These are phyloP conservation scores for Acer saccharum DNA, from an alignment of 345 rosid species.

Conservation along the genomic window DNA sequence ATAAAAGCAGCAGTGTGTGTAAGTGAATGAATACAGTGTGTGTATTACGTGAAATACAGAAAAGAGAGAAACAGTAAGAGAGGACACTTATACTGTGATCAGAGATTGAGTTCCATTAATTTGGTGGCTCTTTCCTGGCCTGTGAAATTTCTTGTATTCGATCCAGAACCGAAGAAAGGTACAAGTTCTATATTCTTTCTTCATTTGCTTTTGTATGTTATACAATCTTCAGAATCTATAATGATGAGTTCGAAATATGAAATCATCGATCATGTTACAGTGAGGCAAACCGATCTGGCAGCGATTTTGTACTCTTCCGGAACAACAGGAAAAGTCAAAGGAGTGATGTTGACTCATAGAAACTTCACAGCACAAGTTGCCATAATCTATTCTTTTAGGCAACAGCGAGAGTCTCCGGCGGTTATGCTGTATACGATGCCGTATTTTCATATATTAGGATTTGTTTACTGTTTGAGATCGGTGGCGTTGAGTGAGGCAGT, in stretches of 20 bases:
- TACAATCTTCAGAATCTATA: too few relatives aligned
- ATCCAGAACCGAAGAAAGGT: too few relatives aligned
- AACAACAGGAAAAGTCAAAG: conserved; percentile 42
- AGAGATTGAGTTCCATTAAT: too few relatives aligned
- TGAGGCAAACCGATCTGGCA: conserved; percentile 33
- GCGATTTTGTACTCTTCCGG: conserved; percentile 45
- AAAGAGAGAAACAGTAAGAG: too few relatives aligned
- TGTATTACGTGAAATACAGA: too few relatives aligned
- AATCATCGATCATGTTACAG: not conserved
- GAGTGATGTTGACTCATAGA: conserved; percentile 42
- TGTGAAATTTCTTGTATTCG: too few relatives aligned
- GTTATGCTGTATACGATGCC: conserved; percentile 30
- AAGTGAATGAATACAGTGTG: too few relatives aligned
- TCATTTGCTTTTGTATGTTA: too few relatives aligned
- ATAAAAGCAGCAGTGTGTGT: too few relatives aligned
- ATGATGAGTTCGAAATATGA: not conserved
- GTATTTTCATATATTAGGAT: conserved; percentile 30
- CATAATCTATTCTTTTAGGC: not conserved
- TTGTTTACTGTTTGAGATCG: conserved; percentile 23
- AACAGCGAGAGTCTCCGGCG: conserved; percentile 11
- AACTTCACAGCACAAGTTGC: conserved; percentile 23
- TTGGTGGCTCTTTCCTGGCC: too few relatives aligned
- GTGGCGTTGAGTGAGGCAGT: conserved; percentile 27
- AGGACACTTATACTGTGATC: too few relatives aligned
- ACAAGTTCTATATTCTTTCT: too few relatives aligned